Conservation (phyloP, 2,329 filamentous ascomycete species). For the Pseudocercospora macadamiae region DNA sequence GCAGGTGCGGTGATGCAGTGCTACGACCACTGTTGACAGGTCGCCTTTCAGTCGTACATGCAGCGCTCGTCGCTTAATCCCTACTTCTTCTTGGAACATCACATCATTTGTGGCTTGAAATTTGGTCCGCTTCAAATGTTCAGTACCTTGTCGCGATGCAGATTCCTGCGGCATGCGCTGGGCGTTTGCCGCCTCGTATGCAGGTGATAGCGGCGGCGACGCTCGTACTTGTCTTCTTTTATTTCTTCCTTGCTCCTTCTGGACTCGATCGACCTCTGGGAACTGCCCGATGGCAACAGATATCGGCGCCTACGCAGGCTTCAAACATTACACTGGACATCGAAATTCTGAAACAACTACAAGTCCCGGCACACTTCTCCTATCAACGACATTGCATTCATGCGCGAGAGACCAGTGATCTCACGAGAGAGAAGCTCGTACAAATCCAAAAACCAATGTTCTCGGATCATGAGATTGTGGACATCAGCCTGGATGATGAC, state of each 20-base stretch:
- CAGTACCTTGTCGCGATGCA: background rate
- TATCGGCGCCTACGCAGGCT: conserved; percentile 8
- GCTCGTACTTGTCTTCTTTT: conserved; percentile 23
- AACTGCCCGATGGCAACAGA: conserved; percentile 18
- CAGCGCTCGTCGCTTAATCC: background rate
- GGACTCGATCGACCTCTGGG: conserved; percentile 4
- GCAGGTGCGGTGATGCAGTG: too few relatives aligned
- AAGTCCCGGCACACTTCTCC: conserved; percentile 20
- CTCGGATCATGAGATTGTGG: background rate
- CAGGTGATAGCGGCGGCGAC: conserved; percentile 19
- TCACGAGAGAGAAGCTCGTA: conserved; percentile 23
- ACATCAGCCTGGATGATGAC: conserved; percentile 21
- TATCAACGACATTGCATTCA: conserved; percentile 27
- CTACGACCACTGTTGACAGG: background rate
- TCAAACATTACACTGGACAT: conserved; percentile 25
- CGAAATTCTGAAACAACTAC: conserved; percentile 25
- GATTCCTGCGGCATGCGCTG: conserved; percentile 7
- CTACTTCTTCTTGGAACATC: background rate
- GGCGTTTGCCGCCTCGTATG: conserved; percentile 6
- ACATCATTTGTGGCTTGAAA: conserved; percentile 1
- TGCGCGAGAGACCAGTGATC: conserved; percentile 17
- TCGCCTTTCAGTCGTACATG: background rate
- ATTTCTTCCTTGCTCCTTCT: conserved; percentile 19
- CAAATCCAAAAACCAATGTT: conserved; percentile 16
- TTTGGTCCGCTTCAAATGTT: background rate